Evolutionary conservation across 2,329 filamentous ascomycete species (phyloP), one percentile per base, ranked within the genome.

Genomic region (Cephalotrichum gorgonifer): DNA sequence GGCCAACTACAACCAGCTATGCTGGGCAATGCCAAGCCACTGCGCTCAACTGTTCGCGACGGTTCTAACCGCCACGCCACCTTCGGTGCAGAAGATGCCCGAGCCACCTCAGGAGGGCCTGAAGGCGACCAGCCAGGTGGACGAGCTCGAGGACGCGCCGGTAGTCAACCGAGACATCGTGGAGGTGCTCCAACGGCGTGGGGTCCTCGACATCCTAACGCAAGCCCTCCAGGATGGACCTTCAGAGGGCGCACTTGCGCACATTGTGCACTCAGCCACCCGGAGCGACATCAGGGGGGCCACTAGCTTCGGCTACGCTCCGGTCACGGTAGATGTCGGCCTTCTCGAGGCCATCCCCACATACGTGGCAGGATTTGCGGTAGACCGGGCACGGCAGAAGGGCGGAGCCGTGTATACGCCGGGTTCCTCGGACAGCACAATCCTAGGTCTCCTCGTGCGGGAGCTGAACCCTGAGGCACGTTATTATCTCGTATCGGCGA

Each of bases 1-100:
- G 6, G 87, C 90, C 57, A 88, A 95, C 63, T 87, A 95, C 61
- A 81, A 87, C 56, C 79, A 81, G 56, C 79, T 98, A 47, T 89
- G 85, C 68, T 83, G 86, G 57, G 81, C 80, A 59, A 85, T 97
- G 51, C 87, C 90, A 2, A 79, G 82, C 46, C 85, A 93, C 59
- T 93, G 88, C 65, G 83, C 84, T 15, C 93, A 97, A 64, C 74
- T 96, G 47, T 81, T 90, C 55, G 96, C 97, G 60, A 74, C 95
- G 49, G 81, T 98, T 48, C 75, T 97, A 53, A 86, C 86, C 53
- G 88, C 90, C 7, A 86, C 82, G 53, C 88, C 86, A 12, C 87
- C 85, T 23, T 79, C 78, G 20, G 63, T 63, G 50, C 74, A 77
- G 38, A 89, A 87, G 64, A 79, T 86, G 57, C 81, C 80, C 4